Conservation (phyloP, 2,329 filamentous ascomycete genomes). For the Thyridium curvatum region DNA sequence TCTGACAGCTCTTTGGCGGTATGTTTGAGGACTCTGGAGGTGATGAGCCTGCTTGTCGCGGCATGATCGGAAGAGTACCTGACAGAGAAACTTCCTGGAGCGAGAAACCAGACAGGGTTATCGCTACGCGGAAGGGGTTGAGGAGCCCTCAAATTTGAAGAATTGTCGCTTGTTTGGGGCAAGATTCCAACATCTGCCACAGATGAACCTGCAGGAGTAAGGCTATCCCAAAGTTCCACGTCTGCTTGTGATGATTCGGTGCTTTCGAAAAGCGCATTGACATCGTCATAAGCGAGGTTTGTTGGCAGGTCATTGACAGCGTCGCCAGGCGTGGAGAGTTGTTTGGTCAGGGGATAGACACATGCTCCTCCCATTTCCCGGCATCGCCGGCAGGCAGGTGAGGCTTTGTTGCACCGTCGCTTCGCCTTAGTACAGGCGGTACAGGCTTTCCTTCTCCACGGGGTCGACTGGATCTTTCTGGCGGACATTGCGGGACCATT, state of each 20-base stretch:
- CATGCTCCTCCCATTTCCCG: conserved; percentile 9
- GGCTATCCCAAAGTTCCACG: neutral
- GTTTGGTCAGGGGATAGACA: conserved; percentile 12
- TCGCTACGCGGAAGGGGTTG: neutral
- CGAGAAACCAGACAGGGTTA: conserved; percentile 12
- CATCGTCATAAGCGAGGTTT: too few species aligned
- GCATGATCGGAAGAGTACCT: conserved; percentile 11
- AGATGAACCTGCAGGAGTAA: neutral
- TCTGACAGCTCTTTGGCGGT: conserved; percentile 7
- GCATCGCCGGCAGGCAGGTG: conserved; percentile 16
- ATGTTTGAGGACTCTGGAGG: conserved; percentile 4
- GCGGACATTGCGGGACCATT: too few species aligned
- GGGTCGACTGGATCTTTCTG: too few species aligned
- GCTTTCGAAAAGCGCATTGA: neutral
- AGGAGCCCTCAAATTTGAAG: neutral
- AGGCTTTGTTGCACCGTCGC: conserved; percentile 13
- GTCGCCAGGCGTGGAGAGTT: neutral
- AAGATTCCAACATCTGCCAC: neutral
- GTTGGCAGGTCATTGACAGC: neutral
- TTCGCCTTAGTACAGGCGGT: conserved; percentile 13
- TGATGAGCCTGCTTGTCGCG: neutral
- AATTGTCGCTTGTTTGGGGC: neutral
- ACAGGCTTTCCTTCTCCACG: conserved; percentile 10
- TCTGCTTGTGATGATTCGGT: neutral
- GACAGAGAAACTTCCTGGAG: neutral